Conservation (phyloP, 1,284 basidiomycete species). For the Tilletia indica region DNA sequence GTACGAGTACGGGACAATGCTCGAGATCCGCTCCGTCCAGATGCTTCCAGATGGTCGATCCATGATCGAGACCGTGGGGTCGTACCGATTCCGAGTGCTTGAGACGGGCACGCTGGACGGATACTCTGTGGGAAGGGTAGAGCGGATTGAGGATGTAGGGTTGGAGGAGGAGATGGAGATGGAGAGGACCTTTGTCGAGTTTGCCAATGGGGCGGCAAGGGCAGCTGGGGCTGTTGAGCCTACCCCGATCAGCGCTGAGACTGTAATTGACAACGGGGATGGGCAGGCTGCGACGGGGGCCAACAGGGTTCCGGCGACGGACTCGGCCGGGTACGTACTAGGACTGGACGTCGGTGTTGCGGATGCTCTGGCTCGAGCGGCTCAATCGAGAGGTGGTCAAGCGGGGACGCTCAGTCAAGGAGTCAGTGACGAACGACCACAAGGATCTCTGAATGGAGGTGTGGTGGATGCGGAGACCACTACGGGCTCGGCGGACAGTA, state of each 20-base stretch:
- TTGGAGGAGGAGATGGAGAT: slow-evolving; percentile 36
- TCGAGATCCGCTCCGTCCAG: slow-evolving; percentile 80
- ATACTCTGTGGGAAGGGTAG: slow-evolving; percentile 80
- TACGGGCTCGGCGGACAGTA: no score
- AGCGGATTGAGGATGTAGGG: slow-evolving; percentile 56
- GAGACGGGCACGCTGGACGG: slow-evolving; percentile 73
- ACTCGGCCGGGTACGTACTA: slow-evolving; percentile 20
- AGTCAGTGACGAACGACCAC: no score
- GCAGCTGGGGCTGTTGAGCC: slow-evolving; percentile 8
- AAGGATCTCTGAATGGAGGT: no score
- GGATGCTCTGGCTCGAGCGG: neutral
- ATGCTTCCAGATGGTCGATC: slow-evolving; percentile 85
- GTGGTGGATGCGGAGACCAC: no score
- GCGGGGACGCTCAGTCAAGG: neutral
- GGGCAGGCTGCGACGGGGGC: neutral
- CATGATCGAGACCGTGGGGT: slow-evolving; percentile 81
- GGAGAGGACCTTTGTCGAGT: slow-evolving; percentile 8
- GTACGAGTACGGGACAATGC: slow-evolving; percentile 83
- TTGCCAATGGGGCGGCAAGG: slow-evolving; percentile 1
- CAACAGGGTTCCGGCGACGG: slow-evolving; percentile 25
- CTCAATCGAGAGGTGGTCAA: neutral
- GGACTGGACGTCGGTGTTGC: slow-evolving; percentile 6
- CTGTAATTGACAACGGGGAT: no score
- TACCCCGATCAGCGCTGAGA: no score
- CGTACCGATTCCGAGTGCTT: slow-evolving; percentile 77